These are phyloP conservation scores for Durusdinium trenchii DNA, from an alignment of 73 alveolate genomes.

Conservation along the genomic window DNA sequence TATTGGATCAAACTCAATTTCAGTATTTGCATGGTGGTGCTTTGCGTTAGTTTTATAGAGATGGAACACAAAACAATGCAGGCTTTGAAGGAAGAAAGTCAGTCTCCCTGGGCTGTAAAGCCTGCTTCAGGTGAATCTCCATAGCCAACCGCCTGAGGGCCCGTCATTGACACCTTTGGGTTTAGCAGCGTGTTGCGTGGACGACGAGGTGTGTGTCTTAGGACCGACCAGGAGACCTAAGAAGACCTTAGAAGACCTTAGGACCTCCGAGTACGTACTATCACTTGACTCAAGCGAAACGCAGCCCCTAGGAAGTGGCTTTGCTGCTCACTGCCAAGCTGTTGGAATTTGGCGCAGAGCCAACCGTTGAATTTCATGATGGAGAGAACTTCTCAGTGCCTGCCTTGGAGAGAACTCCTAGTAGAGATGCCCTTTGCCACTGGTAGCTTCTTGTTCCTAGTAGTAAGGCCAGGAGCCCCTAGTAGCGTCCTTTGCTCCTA, in stretches of 20 bases:
- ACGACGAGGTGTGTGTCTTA: neutral
- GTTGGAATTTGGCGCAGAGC: slow-evolving; percentile 58
- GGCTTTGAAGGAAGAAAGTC: too few relatives aligned
- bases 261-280: too few relatives aligned
- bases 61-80: too few relatives aligned
- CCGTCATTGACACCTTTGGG: slow-evolving; percentile 77
- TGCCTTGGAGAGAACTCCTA: too few relatives aligned
- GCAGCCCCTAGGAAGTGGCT: slow-evolving; percentile 30
- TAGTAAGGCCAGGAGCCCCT: too few relatives aligned
- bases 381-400: slow-evolving; percentile 15
- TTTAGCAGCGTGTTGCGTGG: slow-evolving; percentile 83
- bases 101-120: too few relatives aligned
- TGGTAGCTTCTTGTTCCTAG: too few relatives aligned
- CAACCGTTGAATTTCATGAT: slow-evolving; percentile 60
- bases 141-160: slow-evolving; percentile 26
- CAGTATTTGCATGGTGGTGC: too few relatives aligned
- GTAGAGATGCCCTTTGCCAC: too few relatives aligned
- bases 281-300: neutral
- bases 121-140: slow-evolving; percentile 87
- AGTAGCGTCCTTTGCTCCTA: too few relatives aligned
- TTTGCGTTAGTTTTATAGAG: too few relatives aligned
- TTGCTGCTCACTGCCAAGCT: slow-evolving; percentile 54
- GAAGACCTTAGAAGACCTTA: neutral
- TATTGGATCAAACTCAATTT: too few relatives aligned
- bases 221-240: neutral